Base-by-base conservation (phyloP, 768 basidiomycete genomes). In the Leccinum longicurvipes region DNA sequence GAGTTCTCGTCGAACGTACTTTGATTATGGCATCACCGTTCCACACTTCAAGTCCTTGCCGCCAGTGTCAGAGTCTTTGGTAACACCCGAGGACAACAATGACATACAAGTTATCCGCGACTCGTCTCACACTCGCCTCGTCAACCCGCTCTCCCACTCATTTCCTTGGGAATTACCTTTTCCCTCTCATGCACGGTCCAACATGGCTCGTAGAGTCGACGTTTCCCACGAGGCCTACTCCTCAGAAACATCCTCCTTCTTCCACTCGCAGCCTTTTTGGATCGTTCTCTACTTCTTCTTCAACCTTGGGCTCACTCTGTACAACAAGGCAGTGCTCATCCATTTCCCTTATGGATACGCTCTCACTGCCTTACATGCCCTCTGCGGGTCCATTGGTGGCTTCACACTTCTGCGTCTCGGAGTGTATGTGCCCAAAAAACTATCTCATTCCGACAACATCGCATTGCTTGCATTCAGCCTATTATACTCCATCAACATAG, bases 291-390 rank as follows among this genome's bases (percentile, higher is more conserved):
- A 97, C 76, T 98, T 99, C 67, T 70, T 76, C 57, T 89, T 95
- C 80, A 98, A 98, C 72, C 85, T 98, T 27, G 81, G 83, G 11
- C 82, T 99, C 60, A 98, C 96, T 8, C 76, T 99, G 44, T 97
- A 92, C 74, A 99, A 99, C 81, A 99, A 99, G 73, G 80, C 83
- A 34, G 86, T 98, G 17, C 84, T 99, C 58, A 86, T 91, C 51
- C 83, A 81, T 54, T 98, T 98, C 67, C 97, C 97, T 0, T 98
- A 92, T 65, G 95, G 96, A 3, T 98, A 98, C 77, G 90, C 93
- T 2, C 80, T 99, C 23, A 98, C 96, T 2, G 94, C 93, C 6
- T 63, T 97, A 5, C 96, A 98, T 67, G 88, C 96, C 4, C 76
- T 98, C 12, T 91, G 86, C 59, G 93, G 94, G 0, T 82, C 86